Evolutionary conservation across 176 grass and related monocot genomes (phyloP), one percentile per base, ranked within the genome.

Genomic region (Ampelocalamus luodianensis): DNA sequence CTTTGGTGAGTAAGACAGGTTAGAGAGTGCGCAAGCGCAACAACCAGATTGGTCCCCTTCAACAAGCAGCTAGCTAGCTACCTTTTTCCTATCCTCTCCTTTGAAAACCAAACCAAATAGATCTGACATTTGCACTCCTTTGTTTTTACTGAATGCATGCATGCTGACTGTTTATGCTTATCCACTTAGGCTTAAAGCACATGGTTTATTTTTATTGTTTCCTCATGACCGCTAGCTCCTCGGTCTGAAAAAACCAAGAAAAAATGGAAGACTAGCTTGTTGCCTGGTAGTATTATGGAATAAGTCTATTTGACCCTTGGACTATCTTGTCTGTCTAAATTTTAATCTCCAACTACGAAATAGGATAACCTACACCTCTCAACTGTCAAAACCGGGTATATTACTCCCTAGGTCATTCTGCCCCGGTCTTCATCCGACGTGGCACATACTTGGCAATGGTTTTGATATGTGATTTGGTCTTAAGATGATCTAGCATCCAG

Each of bases 111-210:
- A 66, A 24, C 50, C 85, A 38, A 87, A 22, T 51, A 60, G 62
- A 82, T 82, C 62, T 82, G 85, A 40, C 85, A 68, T 37, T 39
- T 59, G 61, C 70, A 37, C 16, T 20, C 60, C 59, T 78, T 67
- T 56, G 18, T 45, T 64, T 64, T 75, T 36, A 18, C 24, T 81
- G 11, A 0, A 20, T 37, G 24, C n/a, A 15, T 82, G 62, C 42
- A 40, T 79, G 84, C 79, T 82, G 86, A 82, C 86, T 76, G 71
- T 69, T 50, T 65, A 87, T 87, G 79, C 71, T 87, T 87, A 87
- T 82, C 79, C 79, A 76, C 22, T 77, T 82, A 67, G 34, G 48
- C 18, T 12, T 8, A 18, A 17, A 11, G 29, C 42, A 71, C 5
- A 62, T 16, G 39, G 59, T 69, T 48, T 61, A 0, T 34, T 71